A percentile compares a stretch with the other conserved stretches of the same genome.
phyloP scores from a whole-genome alignment of 352 stramenopile species.

The Phytophthora tentaculata region DNA sequence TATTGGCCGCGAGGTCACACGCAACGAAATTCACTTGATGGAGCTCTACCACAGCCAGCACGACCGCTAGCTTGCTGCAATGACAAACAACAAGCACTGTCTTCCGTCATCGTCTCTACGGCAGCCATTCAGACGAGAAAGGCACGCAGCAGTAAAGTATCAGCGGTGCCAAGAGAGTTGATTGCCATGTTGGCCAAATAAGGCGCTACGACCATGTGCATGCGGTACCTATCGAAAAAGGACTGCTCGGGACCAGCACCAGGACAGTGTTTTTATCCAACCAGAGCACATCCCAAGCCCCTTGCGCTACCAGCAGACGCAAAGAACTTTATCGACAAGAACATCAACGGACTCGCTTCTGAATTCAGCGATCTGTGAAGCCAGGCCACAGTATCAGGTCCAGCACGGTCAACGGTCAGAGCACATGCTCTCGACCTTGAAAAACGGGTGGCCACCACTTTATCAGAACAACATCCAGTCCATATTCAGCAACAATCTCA shows the following conservation, averaged over 20 bases:
- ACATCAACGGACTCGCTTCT: neutral
- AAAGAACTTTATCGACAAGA: constrained; percentile 3
- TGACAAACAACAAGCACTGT: too few species aligned
- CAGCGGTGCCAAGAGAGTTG: too few species aligned
- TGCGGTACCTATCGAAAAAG: constrained; percentile 22
- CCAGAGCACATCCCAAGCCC: constrained; percentile 1
- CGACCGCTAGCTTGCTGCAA: neutral
- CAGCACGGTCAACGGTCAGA: too few species aligned
- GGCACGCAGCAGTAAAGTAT: too few species aligned
- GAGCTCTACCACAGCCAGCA: constrained; percentile 4
- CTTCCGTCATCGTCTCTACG: too few species aligned
- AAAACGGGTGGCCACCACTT: too few species aligned
- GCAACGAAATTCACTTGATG: constrained; percentile 11
- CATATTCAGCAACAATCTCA: too few species aligned
- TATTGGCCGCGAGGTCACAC: neutral
- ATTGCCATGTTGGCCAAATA: constrained; percentile 6
- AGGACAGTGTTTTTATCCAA: constrained; percentile 13
- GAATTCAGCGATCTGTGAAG: constrained; percentile 13
- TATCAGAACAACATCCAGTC: too few species aligned
- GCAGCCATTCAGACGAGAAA: too few species aligned
- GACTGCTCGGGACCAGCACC: constrained; percentile 1
- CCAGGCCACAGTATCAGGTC: neutral
- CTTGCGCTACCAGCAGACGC: constrained; percentile 2
- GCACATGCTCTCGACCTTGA: too few species aligned
- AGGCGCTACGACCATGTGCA: constrained; percentile 12